A percentile compares a stretch with the other conserved stretches of the same genome.
These are phyloP conservation scores for Elsinoe arachidis DNA, from an alignment of 2,329 filamentous ascomycete species.

Conservation along the genomic window DNA sequence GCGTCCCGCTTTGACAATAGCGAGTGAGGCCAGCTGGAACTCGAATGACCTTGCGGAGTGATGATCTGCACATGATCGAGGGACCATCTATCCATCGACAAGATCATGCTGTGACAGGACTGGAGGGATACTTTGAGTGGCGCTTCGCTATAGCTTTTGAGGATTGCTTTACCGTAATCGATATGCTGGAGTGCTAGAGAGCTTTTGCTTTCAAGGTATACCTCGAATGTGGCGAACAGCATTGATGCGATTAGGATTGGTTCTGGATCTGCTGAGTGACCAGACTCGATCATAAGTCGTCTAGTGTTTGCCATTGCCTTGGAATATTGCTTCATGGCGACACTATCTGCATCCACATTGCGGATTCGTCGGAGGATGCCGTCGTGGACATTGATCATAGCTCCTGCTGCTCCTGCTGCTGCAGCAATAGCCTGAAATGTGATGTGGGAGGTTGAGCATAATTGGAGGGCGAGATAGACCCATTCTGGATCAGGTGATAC, in stretches of 20 bases:
- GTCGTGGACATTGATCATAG: slow-evolving; percentile 9
- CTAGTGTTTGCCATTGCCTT: slow-evolving; percentile 1
- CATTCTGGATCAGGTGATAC: slow-evolving; percentile 8
- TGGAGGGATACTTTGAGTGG: slow-evolving; percentile 1
- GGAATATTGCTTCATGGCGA: slow-evolving; percentile 1
- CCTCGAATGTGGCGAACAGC: slow-evolving; percentile 1
- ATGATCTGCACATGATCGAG: slow-evolving; percentile 5
- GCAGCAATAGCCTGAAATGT: slow-evolving; percentile 2
- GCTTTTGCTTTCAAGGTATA: not conserved
- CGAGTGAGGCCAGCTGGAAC: not conserved
- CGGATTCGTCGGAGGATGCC: not conserved
- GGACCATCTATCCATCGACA: slow-evolving; percentile 8
- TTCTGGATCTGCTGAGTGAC: not conserved
- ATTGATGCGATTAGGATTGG: slow-evolving; percentile 3
- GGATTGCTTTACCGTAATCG: not conserved
- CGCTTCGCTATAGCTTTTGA: not conserved
- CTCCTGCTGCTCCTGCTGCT: not conserved
- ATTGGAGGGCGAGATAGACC: slow-evolving; percentile 1
- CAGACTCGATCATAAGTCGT: not conserved
- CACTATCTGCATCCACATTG: not conserved
- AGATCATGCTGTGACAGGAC: slow-evolving; percentile 4
- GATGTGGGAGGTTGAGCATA: not conserved
- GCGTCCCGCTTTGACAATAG: not conserved
- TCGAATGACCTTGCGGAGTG: not conserved
- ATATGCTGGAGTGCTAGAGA: slow-evolving; percentile 1